Base-by-base conservation (phyloP, 345 rosid genomes). In the Bruguiera sexangula region DNA sequence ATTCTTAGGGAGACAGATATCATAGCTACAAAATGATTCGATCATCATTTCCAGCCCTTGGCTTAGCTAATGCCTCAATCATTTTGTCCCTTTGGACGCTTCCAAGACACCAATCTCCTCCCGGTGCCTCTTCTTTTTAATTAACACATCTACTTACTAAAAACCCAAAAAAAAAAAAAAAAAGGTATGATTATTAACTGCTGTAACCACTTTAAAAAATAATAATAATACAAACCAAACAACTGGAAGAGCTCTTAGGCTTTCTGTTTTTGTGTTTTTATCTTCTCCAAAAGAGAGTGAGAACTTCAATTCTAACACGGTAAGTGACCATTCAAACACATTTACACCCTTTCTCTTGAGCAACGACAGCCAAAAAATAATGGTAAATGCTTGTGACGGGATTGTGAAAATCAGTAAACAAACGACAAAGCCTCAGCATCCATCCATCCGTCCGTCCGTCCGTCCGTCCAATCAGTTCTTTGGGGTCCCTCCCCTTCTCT, bases 21-120 rank as follows among this genome's bases (percentile, higher is more conserved):
- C 34, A 30, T 21, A 32, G 16, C 29, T 24, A 19, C 36, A 61
- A 66, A 69, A 69, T 69, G 59, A 69, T 69, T 69, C 60, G 22
- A 60, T 69, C 60, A 69, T 69, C 51, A 61, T 69, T 69, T 8
- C 60, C 51, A 59, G 22, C 50, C 21, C 46, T 9, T 39, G 4
- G 4, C 48, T 39, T 39, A 11, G 15, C 48, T 11, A 39, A 9
- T 11, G 9, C 74, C 55, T 24, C 68, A 63, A 62, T 71, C 68
- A 54, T 63, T 63, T 11, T 71, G 74, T 53, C 67, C 27, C 43
- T 22, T 22, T 22, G 43, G 6, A 26, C 20, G 37, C 34, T 69
- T 34, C 58, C 65, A 19, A n/a, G 29, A 3, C n/a, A 43, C 15
- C 36, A 20, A 26, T 39, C 37, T 29, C 32, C 37, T 31, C 5